Conservation (phyloP, 2,329 filamentous ascomycete species). For the Colletotrichum orbiculare region DNA sequence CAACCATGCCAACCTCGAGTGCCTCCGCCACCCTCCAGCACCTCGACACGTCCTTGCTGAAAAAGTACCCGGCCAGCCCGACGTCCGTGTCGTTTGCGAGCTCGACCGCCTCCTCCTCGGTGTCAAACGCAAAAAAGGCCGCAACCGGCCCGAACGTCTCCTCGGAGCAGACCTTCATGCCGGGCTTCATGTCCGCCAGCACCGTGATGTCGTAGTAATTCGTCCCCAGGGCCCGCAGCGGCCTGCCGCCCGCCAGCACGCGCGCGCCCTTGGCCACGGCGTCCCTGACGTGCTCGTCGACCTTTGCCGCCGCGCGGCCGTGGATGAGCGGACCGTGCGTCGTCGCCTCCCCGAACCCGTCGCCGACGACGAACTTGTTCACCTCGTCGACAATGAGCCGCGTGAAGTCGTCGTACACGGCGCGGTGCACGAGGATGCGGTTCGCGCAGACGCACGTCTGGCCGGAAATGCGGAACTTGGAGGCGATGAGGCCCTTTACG, state of each 20-base stretch:
- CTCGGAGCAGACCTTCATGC: conserved; percentile 59
- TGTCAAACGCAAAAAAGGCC: conserved; percentile 54
- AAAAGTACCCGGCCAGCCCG: conserved; percentile 71
- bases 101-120: conserved; percentile 53
- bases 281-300: conserved; percentile 75
- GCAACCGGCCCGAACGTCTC: conserved; percentile 60
- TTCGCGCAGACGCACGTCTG: conserved; percentile 75
- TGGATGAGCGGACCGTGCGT: conserved; percentile 81
- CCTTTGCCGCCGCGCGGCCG: conserved; percentile 76
- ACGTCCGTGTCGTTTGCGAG: conserved; percentile 66
- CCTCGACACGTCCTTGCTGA: conserved; percentile 67
- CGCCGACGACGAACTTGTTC: conserved; percentile 71
- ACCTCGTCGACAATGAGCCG: conserved; percentile 68
- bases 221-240: conserved; percentile 48
- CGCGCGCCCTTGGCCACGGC: conserved; percentile 78
- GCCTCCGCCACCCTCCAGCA: conserved; percentile 62
- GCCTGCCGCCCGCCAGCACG: conserved; percentile 69
- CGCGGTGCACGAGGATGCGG: conserved; percentile 73
- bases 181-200: conserved; percentile 53
- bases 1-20: conserved; percentile 71
- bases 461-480: conserved; percentile 70
- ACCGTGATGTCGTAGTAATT: conserved; percentile 60
- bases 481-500: conserved; percentile 66
- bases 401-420: conserved; percentile 72
- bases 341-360: conserved; percentile 75